Evolutionary conservation across 345 rosid genomes (phyloP), one percentile per base, ranked within the genome.

Genomic region (Murraya paniculata): DNA sequence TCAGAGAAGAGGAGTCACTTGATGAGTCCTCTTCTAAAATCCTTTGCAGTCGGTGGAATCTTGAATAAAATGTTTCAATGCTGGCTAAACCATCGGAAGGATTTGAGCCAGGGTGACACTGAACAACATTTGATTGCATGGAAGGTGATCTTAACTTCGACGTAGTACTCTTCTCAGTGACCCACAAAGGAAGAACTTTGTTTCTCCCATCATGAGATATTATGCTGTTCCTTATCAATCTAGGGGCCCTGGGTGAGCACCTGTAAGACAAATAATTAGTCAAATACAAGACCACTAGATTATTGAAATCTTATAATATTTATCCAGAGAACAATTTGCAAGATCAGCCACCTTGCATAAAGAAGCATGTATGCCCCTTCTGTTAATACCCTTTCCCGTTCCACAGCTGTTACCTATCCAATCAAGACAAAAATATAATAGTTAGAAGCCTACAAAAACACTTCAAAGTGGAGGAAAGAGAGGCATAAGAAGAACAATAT

Each of bases 311-410:
- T 66, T 45, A 45, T 7, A 30, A 45, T 11, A 19, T 27, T 27
- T 50, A 70, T 56, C 48, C 18, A 9, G 41, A 53, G 50, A 64
- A 48, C 24, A 33, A 55, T 70, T 64, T 55, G 22, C 18, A 24
- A 64, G 81, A 83, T 45, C 31, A 9, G 2, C 81, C 79, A 97
- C 99, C 99, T 93, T 71, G 97, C 88, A 75, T 97, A 97, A 62
- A 97, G 90, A 76, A 97, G 90, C 94, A 94, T 91, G 85, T 93
- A 94, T 24, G 98, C 99, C 38, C 93, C 92, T 79, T 86, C 82
- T 19, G 85, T 80, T 74, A 93, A 81, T 74, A 94, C 92, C 79
- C 84, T 89, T 78, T 87, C 98, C 68, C 89, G 85, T 24, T 93
- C 97, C 68, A 86, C 85, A 28, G 89, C 64, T 71, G 89, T 89